These are phyloP conservation scores for Coprinopsis cinerea DNA, from an alignment of 768 basidiomycete genomes.

Conservation along the genomic window DNA sequence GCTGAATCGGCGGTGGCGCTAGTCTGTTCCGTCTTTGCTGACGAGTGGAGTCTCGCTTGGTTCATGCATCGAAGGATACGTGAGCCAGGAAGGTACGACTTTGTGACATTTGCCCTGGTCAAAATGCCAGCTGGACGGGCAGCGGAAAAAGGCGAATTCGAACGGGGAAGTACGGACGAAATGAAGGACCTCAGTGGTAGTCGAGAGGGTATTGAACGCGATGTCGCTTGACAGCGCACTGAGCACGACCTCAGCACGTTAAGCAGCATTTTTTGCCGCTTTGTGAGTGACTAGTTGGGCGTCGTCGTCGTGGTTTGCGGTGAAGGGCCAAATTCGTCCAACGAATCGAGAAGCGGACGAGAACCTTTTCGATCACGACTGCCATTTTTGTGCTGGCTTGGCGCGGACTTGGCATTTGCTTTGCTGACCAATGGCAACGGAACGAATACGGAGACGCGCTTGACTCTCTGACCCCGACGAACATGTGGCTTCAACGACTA, in stretches of 20 bases:
- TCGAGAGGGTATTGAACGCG: conserved; percentile 2
- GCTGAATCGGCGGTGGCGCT: conserved; percentile 7
- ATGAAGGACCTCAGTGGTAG: background rate
- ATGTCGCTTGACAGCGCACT: conserved; percentile 10
- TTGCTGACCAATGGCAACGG: conserved; percentile 8
- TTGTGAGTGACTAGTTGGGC: background rate
- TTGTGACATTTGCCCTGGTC: background rate
- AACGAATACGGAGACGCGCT: background rate
- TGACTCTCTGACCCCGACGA: background rate
- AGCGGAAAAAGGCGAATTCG: background rate
- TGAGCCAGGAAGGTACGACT: conserved; percentile 1
- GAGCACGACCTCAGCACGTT: conserved; percentile 18
- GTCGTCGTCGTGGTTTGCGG: conserved; percentile 4
- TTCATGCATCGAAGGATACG: background rate
- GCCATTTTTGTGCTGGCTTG: background rate
- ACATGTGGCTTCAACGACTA: conserved; percentile 11
- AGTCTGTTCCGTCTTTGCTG: conserved; percentile 9
- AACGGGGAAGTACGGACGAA: conserved; percentile 3
- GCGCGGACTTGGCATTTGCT: background rate
- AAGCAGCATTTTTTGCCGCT: conserved; percentile 19
- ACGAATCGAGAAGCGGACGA: background rate
- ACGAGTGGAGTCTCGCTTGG: conserved; percentile 3
- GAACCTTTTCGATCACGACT: conserved; percentile 5
- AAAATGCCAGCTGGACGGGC: background rate
- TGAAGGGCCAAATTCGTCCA: background rate